Base-by-base conservation (phyloP, 2,329 filamentous ascomycete species). In the Cytospora piceae region DNA sequence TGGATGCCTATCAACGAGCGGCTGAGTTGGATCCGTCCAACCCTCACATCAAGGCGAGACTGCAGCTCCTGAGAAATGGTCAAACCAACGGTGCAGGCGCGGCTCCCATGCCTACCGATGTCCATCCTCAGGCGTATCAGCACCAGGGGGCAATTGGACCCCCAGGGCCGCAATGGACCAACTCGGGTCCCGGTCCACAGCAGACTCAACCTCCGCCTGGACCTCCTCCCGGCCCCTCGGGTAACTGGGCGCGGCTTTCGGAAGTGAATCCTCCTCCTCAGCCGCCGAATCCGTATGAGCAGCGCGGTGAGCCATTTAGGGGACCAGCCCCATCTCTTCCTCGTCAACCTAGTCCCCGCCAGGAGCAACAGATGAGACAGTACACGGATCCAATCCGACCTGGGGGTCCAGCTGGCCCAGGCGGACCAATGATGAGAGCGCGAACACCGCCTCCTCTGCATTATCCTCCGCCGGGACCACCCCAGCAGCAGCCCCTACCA, bases 121-220 rank as follows among this genome's bases (percentile, higher is more conserved):
- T 98, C 27, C 94, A 98, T 76, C 94, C 94, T 58, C 93, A 97
- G 74, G 92, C 94, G 8, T 98, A 98, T 73, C 93, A 97, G 77
- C 87, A 89, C 62, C 87, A 89, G 57, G 91, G 91, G 52, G 90
- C 95, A 62, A 91, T 91, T 70, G 92, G 91, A 14, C 93, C 93
- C 66, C 92, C 92, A 61, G 90, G 90, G 60, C 94, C 93, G 69
- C 91, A 96, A 76, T 98, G 94, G 94, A 92, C 91, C 69, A 90
- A 89, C 66, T 91, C 93, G 58, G 86, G 88, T 51, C 86, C 87
- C 60, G 86, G 88, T 53, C 86, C 87, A 58, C 83, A 84, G 67
- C 78, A 79, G 68, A 76, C 78, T 55, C 80, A 79, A 65, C 77
- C 72, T 3, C 69, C 71, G 64, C 73, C 71, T 56, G 64, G 74